Evolutionary conservation across 176 grass and related monocot species (phyloP), one percentile per base, ranked within the genome.

Genomic region (Oropetium thomaeum): DNA sequence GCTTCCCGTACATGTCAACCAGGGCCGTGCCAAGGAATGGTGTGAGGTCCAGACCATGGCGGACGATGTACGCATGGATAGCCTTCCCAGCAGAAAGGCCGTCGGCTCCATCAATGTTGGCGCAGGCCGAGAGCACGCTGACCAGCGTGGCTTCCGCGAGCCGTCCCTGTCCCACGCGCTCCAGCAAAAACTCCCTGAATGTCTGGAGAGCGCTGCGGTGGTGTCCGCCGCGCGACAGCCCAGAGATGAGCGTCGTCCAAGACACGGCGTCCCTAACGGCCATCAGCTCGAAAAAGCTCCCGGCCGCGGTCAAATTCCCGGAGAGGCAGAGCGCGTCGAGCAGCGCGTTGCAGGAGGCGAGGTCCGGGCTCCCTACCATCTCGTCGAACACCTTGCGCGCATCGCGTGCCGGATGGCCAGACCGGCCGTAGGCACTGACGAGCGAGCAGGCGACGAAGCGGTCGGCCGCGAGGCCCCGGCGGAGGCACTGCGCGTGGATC

Each of bases 1-100:
- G 82, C 76, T 93, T 93, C 11, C 90, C 85, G 52, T 97, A 97
- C 85, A 86, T 88, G 82, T 97, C 87, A 26, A 97, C 81, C 81
- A 97, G 68, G 0, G 93, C 65, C 0, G 93, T 97, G 34, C 87
- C 87, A 4, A 93, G 65, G 67, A 92, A 93, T 1, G 90, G 79
- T 2, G 93, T 84, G 32, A 88, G 62, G 14, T 78, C 34, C 26
- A 81, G 49, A 67, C 65, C 75, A 10, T 67, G 60, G 10, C 82
- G 85, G 48, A 90, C 19, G 3, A 90, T 41, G 60, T 86, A 58
- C 0, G 64, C 63, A 22, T 97, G 93, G 34, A 97, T 61, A 63
- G 84, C 58, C 40, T n/a, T 82, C 20, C 87, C 93, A 3, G 7
- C 8, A 1, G 15, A 32, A 10, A 90, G 71, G 34, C 75, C 90